phyloP scores from a whole-genome alignment of 371 early-diverging fungal species.

The Syncephalastrum racemosum region DNA sequence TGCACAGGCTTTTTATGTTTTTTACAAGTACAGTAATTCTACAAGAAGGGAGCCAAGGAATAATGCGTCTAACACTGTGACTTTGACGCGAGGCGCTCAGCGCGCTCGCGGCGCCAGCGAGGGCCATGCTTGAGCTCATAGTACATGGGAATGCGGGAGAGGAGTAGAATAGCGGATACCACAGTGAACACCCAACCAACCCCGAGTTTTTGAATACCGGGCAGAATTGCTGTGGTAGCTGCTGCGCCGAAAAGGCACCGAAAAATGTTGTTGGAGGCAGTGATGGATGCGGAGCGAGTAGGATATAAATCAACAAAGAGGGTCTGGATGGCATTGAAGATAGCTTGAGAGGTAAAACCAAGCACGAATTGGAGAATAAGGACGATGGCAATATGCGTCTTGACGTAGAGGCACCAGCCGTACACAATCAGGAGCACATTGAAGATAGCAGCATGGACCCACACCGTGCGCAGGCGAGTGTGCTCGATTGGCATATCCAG shows the following conservation, averaged over 20 bases:
- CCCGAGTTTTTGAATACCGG: conserved; percentile 25
- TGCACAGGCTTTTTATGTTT: too few relatives aligned
- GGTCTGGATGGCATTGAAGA: conserved; percentile 37
- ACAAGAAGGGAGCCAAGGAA: too few relatives aligned
- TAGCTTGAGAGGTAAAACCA: conserved; percentile 27
- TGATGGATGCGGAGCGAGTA: conserved; percentile 36
- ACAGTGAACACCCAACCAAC: conserved; percentile 41
- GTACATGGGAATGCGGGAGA: conserved; percentile 25
- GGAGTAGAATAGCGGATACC: conserved; percentile 26
- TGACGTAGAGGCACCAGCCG: conserved; percentile 34
- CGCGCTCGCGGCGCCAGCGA: conserved; percentile 30
- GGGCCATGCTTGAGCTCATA: conserved; percentile 32
- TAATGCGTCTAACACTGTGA: too few relatives aligned
- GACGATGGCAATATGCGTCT: conserved; percentile 26
- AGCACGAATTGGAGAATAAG: conserved; percentile 32
- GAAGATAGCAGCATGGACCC: conserved; percentile 35
- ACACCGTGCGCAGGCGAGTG: conserved; percentile 32
- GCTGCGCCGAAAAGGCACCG: conserved; percentile 40
- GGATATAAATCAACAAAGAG: conserved; percentile 47
- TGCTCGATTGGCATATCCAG: conserved; percentile 34
- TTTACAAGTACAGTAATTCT: too few relatives aligned
- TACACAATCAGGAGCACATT: conserved; percentile 33
- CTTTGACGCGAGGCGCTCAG: conserved; percentile 5
- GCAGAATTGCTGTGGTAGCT: conserved; percentile 29
- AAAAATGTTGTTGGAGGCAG: conserved; percentile 39